Evolutionary conservation across 495 filamentous ascomycete species (phyloP).

Genomic region (Lasiosphaeriaceae sp.): DNA sequence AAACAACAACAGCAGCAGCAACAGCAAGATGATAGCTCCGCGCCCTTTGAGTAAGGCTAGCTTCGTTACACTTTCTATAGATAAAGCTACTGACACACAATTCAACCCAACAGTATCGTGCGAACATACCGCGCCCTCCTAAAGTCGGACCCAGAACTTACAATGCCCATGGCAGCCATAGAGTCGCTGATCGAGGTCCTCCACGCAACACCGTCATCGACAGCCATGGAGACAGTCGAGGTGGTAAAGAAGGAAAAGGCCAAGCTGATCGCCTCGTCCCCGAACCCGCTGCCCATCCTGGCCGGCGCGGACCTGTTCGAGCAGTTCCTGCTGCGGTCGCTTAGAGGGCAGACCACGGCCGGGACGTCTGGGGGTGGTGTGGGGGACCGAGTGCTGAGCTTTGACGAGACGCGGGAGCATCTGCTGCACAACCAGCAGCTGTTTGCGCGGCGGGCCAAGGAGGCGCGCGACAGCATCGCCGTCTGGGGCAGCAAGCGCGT

Average conservation of each 20-base stretch:
- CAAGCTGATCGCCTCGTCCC: slow-evolving; percentile 61
- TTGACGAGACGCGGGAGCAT: slow-evolving; percentile 76
- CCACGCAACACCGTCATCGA: slow-evolving; percentile 67
- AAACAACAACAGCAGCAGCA: background rate
- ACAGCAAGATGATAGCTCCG: slow-evolving; percentile 12
- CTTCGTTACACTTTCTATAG: background rate
- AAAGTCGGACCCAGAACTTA: slow-evolving; percentile 70
- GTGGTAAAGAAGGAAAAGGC: slow-evolving; percentile 70
- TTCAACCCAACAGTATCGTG: slow-evolving; percentile 43
- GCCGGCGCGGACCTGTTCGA: slow-evolving; percentile 96
- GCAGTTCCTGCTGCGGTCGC: slow-evolving; percentile 71
- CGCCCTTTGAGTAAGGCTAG: slow-evolving; percentile 22
- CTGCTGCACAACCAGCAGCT: slow-evolving; percentile 77
- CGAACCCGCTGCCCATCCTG: slow-evolving; percentile 85
- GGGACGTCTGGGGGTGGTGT: slow-evolving; percentile 18
- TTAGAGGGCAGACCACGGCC: slow-evolving; percentile 40
- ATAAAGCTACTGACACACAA: background rate
- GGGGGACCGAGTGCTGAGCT: slow-evolving; percentile 60
- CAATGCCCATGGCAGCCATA: slow-evolving; percentile 94
- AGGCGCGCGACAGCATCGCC: slow-evolving; percentile 77
- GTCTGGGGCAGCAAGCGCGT: slow-evolving; percentile 72
- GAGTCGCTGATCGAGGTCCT: slow-evolving; percentile 86
- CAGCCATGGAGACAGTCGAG: slow-evolving; percentile 88
- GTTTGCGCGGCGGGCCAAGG: slow-evolving; percentile 85
- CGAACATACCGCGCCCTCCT: slow-evolving; percentile 49